A percentile compares a stretch with the other conserved stretches of the same genome.
phyloP scores from a whole-genome alignment of 2,329 filamentous ascomycete genomes.

The Aspergillus pseudonomiae region DNA sequence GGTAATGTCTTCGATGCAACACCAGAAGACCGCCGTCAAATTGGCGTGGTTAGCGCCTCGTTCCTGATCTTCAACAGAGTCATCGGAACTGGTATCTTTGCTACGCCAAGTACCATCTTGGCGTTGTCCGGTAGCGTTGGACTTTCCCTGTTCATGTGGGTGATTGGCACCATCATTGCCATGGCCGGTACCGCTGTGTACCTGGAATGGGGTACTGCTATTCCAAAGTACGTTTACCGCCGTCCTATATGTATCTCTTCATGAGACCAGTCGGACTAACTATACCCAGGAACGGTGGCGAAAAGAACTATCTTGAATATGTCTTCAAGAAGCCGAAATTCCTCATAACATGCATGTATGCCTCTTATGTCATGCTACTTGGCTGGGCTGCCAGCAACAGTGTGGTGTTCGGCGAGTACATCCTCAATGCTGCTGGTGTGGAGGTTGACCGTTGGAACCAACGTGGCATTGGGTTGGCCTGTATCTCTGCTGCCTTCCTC shows the following conservation, averaged over 20 bases:
- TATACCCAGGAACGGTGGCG: slow-evolving; percentile 51
- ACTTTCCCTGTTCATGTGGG: slow-evolving; percentile 54
- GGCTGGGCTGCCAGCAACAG: slow-evolving; percentile 58
- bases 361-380: slow-evolving; percentile 54
- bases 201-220: slow-evolving; percentile 54
- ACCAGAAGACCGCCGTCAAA: slow-evolving; percentile 41
- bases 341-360: slow-evolving; percentile 58
- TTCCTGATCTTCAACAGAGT: slow-evolving; percentile 54
- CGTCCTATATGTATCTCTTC: neutral
- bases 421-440: slow-evolving; percentile 50
- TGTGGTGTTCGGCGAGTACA: slow-evolving; percentile 56
- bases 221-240: slow-evolving; percentile 43
- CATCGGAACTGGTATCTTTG: slow-evolving; percentile 55
- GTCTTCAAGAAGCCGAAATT: slow-evolving; percentile 56
- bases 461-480: slow-evolving; percentile 51
- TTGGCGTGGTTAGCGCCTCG: slow-evolving; percentile 45
- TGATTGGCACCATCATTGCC: slow-evolving; percentile 51
- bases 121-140: slow-evolving; percentile 50
- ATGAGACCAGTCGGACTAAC: slow-evolving; percentile 5
- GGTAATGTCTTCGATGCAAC: slow-evolving; percentile 40
- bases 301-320: slow-evolving; percentile 58
- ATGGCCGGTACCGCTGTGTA: slow-evolving; percentile 49
- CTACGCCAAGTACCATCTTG: slow-evolving; percentile 51
- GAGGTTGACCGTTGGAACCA: slow-evolving; percentile 54
- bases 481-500: slow-evolving; percentile 52